These are phyloP conservation scores for Cutaneotrichosporon mucoides DNA, from an alignment of 1,284 basidiomycete genomes.

Conservation along the genomic window DNA sequence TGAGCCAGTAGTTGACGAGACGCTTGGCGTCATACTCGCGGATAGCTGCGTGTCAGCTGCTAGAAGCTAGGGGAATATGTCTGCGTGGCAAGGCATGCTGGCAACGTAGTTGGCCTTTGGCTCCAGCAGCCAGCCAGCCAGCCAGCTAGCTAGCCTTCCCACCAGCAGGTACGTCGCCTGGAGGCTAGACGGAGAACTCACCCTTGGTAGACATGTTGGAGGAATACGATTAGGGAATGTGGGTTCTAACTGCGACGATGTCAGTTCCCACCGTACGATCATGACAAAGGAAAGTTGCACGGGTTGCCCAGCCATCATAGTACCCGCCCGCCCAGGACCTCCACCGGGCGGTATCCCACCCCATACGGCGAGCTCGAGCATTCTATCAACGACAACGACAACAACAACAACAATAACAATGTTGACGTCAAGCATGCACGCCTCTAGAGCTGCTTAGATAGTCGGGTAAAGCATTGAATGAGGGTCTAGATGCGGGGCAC, in stretches of 20 bases:
- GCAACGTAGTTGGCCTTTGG: background rate
- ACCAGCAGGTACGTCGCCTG: no score
- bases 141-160: no score
- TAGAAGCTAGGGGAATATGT: background rate
- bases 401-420: background rate
- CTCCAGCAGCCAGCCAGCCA: background rate
- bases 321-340: background rate
- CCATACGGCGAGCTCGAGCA: background rate
- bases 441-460: no score
- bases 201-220: conserved; percentile 48
- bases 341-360: no score
- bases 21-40: conserved; percentile 94
- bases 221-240: conserved; percentile 5
- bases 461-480: background rate
- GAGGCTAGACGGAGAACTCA: conserved; percentile 22
- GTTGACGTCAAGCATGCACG: background rate
- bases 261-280: background rate
- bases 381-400: background rate
- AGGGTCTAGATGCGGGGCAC: background rate
- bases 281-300: background rate
- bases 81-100: background rate
- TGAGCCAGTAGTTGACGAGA: conserved; percentile 87
- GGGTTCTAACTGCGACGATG: conserved; percentile 1
- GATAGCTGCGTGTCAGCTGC: conserved; percentile 59
- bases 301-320: background rate